Conservation (phyloP, 2,329 filamentous ascomycete species). For the Bipolaris cookei region DNA sequence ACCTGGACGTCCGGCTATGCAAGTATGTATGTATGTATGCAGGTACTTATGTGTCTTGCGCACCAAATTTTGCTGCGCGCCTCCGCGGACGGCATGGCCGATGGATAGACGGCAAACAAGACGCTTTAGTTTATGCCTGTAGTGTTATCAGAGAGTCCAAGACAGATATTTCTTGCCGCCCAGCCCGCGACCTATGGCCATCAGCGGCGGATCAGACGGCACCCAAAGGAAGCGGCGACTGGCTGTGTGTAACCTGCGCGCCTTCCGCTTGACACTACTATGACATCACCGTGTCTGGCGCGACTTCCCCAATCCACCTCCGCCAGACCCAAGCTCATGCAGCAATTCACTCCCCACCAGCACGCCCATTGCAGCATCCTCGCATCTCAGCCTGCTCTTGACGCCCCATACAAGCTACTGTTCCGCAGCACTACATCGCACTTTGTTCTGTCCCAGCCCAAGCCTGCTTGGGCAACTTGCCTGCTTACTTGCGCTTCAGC, state of each 20-base stretch:
- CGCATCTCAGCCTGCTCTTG: not conserved
- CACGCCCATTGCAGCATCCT: slow-evolving; percentile 12
- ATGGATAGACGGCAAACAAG: not conserved
- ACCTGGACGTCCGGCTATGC: no score
- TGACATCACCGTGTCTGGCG: slow-evolving; percentile 32
- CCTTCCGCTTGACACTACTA: slow-evolving; percentile 23
- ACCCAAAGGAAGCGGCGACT: slow-evolving; percentile 3
- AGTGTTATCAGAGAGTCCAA: not conserved
- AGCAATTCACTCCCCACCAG: slow-evolving; percentile 23
- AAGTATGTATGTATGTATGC: no score
- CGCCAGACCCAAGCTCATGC: slow-evolving; percentile 25
- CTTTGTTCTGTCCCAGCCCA: not conserved
- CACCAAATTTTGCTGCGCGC: not conserved
- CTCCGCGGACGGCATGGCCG: not conserved
- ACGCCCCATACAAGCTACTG: slow-evolving; percentile 13
- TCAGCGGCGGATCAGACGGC: slow-evolving; percentile 7
- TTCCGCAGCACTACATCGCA: not conserved
- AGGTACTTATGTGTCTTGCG: not conserved
- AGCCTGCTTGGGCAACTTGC: slow-evolving; percentile 14
- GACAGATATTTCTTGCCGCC: not conserved
- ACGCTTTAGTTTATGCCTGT: not conserved
- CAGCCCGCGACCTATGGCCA: not conserved
- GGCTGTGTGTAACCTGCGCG: slow-evolving; percentile 9
- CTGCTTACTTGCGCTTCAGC: slow-evolving; percentile 9
- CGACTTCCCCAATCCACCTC: slow-evolving; percentile 24